These are phyloP conservation scores for Backusella luteola DNA, from an alignment of 192 early-diverging fungal genomes.

Conservation along the genomic window DNA sequence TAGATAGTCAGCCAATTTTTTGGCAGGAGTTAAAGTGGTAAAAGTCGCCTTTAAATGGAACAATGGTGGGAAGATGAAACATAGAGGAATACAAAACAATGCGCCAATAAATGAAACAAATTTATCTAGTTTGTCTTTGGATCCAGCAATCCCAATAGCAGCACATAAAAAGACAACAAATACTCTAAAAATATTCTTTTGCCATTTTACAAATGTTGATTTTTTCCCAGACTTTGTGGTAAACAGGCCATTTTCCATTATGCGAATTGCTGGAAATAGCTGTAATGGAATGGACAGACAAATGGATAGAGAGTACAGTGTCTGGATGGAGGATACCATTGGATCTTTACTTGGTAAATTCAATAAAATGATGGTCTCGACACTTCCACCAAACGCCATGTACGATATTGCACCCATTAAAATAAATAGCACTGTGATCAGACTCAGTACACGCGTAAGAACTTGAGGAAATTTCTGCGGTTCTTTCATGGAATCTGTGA, in stretches of 20 bases:
- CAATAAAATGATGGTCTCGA: conserved; percentile 72
- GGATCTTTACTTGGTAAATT: conserved; percentile 59
- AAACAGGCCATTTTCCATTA: conserved; percentile 65
- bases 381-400: conserved; percentile 60
- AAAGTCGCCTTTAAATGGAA: background rate
- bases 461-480: conserved; percentile 54
- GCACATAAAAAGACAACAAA: conserved; percentile 57
- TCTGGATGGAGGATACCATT: conserved; percentile 58
- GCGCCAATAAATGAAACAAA: background rate
- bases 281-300: conserved; percentile 74
- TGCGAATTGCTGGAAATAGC: conserved; percentile 70
- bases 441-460: conserved; percentile 40
- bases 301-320: conserved; percentile 74
- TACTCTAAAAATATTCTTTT: conserved; percentile 66
- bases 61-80: background rate
- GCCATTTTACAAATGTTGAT: conserved; percentile 64
- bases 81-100: background rate
- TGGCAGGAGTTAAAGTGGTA: background rate
- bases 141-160: conserved; percentile 37
- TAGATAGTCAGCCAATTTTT: background rate
- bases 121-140: background rate
- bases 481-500: conserved; percentile 56
- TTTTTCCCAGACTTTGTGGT: conserved; percentile 51
- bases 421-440: conserved; percentile 44
- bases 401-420: conserved; percentile 56